Evolutionary conservation across 139 green algal genomes (phyloP), one percentile per base, ranked within the genome.

Genomic region (Gonium pectorale): DNA sequence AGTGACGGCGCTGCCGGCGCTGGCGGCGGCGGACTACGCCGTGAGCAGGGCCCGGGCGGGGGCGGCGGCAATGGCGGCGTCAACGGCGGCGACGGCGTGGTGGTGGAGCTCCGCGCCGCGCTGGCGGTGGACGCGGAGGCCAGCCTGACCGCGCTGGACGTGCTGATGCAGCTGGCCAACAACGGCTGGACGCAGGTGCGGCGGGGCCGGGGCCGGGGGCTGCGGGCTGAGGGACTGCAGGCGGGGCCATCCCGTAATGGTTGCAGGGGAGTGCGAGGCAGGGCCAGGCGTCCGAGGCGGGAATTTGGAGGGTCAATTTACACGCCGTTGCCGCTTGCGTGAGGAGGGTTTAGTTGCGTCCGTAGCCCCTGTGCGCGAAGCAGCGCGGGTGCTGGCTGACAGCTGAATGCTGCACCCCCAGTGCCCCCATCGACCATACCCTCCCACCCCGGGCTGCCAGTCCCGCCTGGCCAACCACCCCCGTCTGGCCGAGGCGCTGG

Each of bases 401-500:
- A 56, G 49, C 49, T 56, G 13, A 56, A 26, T 26, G 49, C 49
- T 56, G 49, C 24, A 66, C 21, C 21, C 24, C 17, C 19, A 26
- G 49, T 19, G 17, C 17, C 49, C 17, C 19, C 17, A 15, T n/a
- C n/a, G n/a, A n/a, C n/a, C n/a, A 38, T 27, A 67, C 59, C 15
- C 22, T 5, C 35, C 35, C 9, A 8, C 33, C 33, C 63, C 35
- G 49, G 49, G 13, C 49, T 56, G 49, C 35, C 38, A 82, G 75
- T 29, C 59, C 59, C 75, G 59, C n/a, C 59, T 82, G 56, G 75
- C 75, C 41, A 82, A 82, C 75, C 75, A 82, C 75, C 75, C 75
- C 29, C 75, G 68, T 5, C 64, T 86, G 67, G 80, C 80, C 2
- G 68, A 70, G 3, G 67, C 67, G 0, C 80, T 86, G 49, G 67